A percentile compares a stretch with the other conserved stretches of the same genome.
Conservation (phyloP, 441 rosid species). For the Hypseocharis bilobata region DNA sequence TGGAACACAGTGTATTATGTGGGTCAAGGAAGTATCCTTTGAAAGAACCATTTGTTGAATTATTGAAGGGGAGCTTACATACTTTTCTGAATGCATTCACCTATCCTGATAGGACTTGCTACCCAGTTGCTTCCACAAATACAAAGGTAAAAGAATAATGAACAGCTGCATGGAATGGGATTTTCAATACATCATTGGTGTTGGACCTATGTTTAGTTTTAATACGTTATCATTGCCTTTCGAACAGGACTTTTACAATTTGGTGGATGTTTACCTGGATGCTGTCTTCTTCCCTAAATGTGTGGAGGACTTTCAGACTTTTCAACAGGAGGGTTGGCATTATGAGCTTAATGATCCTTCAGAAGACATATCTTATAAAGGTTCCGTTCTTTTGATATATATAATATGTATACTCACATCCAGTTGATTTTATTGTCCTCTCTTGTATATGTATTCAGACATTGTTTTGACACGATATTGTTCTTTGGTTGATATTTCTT, state of each 20-base stretch:
- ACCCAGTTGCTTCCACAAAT: slow-evolving; percentile 92
- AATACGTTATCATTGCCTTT: slow-evolving; percentile 14
- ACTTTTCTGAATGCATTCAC: slow-evolving; percentile 92
- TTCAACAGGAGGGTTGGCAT: slow-evolving; percentile 99
- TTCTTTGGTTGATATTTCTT: neutral
- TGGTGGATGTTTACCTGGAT: slow-evolving; percentile 86
- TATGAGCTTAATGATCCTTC: slow-evolving; percentile 75
- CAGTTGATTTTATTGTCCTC: neutral
- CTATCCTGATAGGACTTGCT: slow-evolving; percentile 94
- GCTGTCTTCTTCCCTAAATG: slow-evolving; percentile 97
- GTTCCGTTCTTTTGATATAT: slow-evolving; percentile 25
- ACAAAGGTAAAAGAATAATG: slow-evolving; percentile 49
- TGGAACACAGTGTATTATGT: slow-evolving; percentile 91
- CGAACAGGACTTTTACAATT: slow-evolving; percentile 74
- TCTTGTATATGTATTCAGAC: neutral
- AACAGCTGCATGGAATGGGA: neutral
- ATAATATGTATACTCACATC: neutral
- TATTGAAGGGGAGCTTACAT: slow-evolving; percentile 80
- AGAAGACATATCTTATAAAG: slow-evolving; percentile 84
- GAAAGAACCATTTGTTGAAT: slow-evolving; percentile 92
- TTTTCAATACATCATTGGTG: neutral
- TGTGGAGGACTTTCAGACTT: slow-evolving; percentile 71
- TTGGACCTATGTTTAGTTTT: slow-evolving; percentile 4
- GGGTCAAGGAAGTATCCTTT: slow-evolving; percentile 94
- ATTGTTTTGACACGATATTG: neutral